phyloP scores from a whole-genome alignment of 805 yeast species.

The Cyberlindnera lachancei region DNA sequence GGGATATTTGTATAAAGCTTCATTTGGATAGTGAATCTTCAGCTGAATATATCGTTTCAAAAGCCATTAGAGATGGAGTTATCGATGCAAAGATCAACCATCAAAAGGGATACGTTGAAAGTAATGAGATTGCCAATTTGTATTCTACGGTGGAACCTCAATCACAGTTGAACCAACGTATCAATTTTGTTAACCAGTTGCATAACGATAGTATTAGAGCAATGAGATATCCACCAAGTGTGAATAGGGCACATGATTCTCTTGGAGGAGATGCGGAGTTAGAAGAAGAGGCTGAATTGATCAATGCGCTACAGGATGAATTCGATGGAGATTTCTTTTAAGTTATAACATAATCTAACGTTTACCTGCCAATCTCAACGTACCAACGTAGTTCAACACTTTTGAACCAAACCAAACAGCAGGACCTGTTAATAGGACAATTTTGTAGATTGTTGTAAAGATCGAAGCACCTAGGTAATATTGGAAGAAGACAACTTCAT shows the following conservation, averaged over 20 bases:
- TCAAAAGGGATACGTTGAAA: slow-evolving; percentile 84
- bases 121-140: slow-evolving; percentile 77
- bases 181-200: slow-evolving; percentile 80
- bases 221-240: slow-evolving; percentile 74
- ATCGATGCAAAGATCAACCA: slow-evolving; percentile 92
- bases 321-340: slow-evolving; percentile 21
- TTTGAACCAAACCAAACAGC: slow-evolving; percentile 23
- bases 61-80: slow-evolving; percentile 95
- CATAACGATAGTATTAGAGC: slow-evolving; percentile 91
- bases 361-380: slow-evolving; percentile 22
- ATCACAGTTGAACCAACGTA: slow-evolving; percentile 83
- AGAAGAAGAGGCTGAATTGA: slow-evolving; percentile 20
- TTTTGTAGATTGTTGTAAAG: slow-evolving; percentile 17
- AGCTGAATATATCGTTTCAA: slow-evolving; percentile 94
- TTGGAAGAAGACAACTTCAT: slow-evolving; percentile 21
- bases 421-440: slow-evolving; percentile 17
- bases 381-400: slow-evolving; percentile 21
- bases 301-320: slow-evolving; percentile 21
- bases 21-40: slow-evolving; percentile 91
- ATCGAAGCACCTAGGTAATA: slow-evolving; percentile 21
- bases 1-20: slow-evolving; percentile 88
- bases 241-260: slow-evolving; percentile 15
- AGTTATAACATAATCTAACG: slow-evolving; percentile 10
- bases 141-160: slow-evolving; percentile 88
- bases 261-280: slow-evolving; percentile 13